Evolutionary conservation across 2,329 filamentous ascomycete species (phyloP).

Genomic region (Tolypocladium tropicale): DNA sequence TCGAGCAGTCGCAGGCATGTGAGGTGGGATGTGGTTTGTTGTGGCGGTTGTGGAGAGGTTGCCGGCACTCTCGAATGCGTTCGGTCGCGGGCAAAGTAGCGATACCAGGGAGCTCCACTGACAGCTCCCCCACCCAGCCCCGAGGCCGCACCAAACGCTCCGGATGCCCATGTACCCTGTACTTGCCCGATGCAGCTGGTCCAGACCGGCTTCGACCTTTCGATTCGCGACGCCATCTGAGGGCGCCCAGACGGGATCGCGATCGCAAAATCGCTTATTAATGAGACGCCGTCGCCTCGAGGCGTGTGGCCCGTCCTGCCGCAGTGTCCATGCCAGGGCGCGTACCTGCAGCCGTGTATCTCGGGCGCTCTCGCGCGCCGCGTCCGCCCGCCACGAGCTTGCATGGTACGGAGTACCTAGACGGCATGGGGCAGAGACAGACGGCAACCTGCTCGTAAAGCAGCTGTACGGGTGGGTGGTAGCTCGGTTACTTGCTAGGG

Average conservation of each 20-base stretch:
- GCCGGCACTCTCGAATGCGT: not conserved
- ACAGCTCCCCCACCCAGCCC: not conserved
- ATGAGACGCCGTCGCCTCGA: not conserved
- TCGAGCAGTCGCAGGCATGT: not conserved
- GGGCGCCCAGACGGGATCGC: not conserved
- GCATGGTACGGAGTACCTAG: too few species aligned
- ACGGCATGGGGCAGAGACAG: too few species aligned
- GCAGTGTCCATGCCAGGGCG: too few species aligned
- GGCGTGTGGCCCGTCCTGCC: not conserved
- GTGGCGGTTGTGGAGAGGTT: not conserved
- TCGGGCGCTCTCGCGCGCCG: too few species aligned
- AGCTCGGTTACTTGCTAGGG: not conserved
- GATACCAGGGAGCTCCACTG: not conserved
- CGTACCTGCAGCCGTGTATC: not conserved
- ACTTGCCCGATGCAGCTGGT: not conserved
- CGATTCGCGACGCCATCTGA: not conserved
- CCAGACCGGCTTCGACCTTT: not conserved
- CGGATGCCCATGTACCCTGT: not conserved
- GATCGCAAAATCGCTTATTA: not conserved
- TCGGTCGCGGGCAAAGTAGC: not conserved
- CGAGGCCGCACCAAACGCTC: not conserved
- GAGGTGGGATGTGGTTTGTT: not conserved
- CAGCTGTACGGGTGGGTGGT: rapidly evolving
- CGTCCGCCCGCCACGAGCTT: not conserved
- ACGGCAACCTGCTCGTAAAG: too few species aligned